Base-by-base conservation (phyloP, 2,329 filamentous ascomycete genomes). In the Penicillium frequentans region DNA sequence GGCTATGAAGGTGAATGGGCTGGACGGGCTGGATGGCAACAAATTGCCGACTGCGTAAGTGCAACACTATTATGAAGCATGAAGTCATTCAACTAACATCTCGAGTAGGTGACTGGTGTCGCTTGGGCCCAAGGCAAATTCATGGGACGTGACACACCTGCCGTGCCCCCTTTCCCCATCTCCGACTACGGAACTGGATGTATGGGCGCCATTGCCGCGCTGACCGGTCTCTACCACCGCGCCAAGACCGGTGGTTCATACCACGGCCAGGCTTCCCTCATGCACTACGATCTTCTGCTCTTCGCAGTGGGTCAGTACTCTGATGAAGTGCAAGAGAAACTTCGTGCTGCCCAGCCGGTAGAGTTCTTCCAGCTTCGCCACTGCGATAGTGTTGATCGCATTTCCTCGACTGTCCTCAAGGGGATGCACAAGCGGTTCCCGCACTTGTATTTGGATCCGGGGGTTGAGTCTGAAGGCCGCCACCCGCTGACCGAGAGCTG, bases 101-200 rank as follows among this genome's bases (percentile, higher is more conserved):
- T 6, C 21, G 26, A 35, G 61, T 67, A 76, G 74, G 74, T 76
- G 1, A 76, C 73, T 21, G 75, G 75, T 46, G 60, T 76, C 16
- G 73, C 75, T 8, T 77, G 75, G 75, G 75, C 71, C 2, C 75
- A 77, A 57, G 75, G 74, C 5, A 60, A 74, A 57, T 77, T 77
- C 62, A 77, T 77, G 73, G 72, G 71, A 26, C 66, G 72, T 42
- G 60, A 69, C 2, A 68, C 64, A 29, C 74, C 77, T 3, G 70
- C 77, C 5, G 74, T 78, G 0, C 77, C 77, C 8, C 76, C 77
- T 0, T 84, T 84, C 63, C 82, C 81, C 2, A 83, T 84, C 68
- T 78, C 78, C 73, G 73, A 84, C 73, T 90, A 90, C 64, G 87
- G 87, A 39, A 90, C 88, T 0, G 88, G 88, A 29, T 89, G 86